Evolutionary conservation across 2,329 filamentous ascomycete species (phyloP).

Genomic region (Alternaria gaisen): DNA sequence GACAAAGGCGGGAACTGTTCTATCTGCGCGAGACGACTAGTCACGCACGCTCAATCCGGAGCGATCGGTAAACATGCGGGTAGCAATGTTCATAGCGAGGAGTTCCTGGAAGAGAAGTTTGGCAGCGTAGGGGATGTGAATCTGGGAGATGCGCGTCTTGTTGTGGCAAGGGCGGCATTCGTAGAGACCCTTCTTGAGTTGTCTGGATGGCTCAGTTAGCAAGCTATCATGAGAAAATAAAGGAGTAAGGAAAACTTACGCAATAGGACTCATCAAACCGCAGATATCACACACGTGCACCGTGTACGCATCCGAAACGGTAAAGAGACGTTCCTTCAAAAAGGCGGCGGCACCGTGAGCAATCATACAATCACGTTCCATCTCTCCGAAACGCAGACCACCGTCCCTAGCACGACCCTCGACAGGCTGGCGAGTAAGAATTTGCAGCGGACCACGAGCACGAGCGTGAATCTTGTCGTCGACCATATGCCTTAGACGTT

Average conservation of each 20-base stretch:
- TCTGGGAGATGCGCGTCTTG: slow-evolving; percentile 97
- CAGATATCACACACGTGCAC: slow-evolving; percentile 99
- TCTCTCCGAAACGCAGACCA: slow-evolving; percentile 99
- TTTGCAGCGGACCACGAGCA: slow-evolving; percentile 94
- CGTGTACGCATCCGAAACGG: slow-evolving; percentile 96
- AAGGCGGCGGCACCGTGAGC: slow-evolving; percentile 98
- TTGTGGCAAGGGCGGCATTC: slow-evolving; percentile 98
- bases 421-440: slow-evolving; percentile 94
- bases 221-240: background rate
- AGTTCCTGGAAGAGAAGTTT: slow-evolving; percentile 99
- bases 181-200: slow-evolving; percentile 93
- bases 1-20: background rate
- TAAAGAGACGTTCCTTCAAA: slow-evolving; percentile 95
- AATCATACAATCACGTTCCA: slow-evolving; percentile 99
- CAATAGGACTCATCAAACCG: slow-evolving; percentile 97
- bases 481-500: slow-evolving; percentile 98
- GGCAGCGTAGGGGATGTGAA: slow-evolving; percentile 96
- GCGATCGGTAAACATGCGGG: slow-evolving; percentile 92
- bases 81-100: slow-evolving; percentile 97
- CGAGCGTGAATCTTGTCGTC: slow-evolving; percentile 99
- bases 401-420: slow-evolving; percentile 98
- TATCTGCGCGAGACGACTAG: slow-evolving; percentile 23
- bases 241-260: slow-evolving; percentile 72
- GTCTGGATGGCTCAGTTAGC: slow-evolving; percentile 61
- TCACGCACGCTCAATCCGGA: slow-evolving; percentile 75